Evolutionary conservation across 139 green algal genomes (phyloP).

Genomic region (Chlorokybus atmophyticus): DNA sequence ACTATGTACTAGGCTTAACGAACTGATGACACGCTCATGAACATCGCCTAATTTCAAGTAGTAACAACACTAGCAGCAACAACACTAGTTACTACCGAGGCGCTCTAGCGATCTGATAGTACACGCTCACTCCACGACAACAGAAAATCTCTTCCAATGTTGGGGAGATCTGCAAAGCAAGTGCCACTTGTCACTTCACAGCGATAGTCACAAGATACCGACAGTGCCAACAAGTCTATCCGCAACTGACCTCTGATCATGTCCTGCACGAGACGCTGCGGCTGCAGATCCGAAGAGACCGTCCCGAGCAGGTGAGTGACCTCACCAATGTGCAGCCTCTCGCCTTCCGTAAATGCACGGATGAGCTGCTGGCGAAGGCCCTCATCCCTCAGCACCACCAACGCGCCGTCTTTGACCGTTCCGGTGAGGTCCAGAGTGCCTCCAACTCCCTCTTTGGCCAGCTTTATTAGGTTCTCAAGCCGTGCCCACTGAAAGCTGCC

Average conservation of each 20-base stretch:
- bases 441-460: conserved; percentile 55
- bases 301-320: background rate
- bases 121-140: conserved; percentile 21
- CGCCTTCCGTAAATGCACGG: conserved; percentile 85
- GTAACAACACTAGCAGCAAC: too few species aligned
- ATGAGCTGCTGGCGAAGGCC: conserved; percentile 61
- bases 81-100: too few species aligned
- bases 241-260: background rate
- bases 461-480: conserved; percentile 83
- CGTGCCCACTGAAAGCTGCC: conserved; percentile 77
- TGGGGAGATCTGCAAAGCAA: conserved; percentile 10
- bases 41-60: too few species aligned
- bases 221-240: background rate
- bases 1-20: too few species aligned
- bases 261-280: background rate
- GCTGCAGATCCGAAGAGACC: background rate
- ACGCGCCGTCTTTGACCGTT: conserved; percentile 56
- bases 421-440: conserved; percentile 69
- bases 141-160: conserved; percentile 12
- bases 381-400: conserved; percentile 30
- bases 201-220: background rate
- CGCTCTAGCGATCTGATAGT: too few species aligned
- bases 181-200: background rate
- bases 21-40: too few species aligned
- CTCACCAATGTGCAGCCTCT: conserved; percentile 75